Percentiles rank a stretch among this genome's conserved stretches.
phyloP scores from a whole-genome alignment of 2,329 filamentous ascomycete genomes.

The Didymella sp. region DNA sequence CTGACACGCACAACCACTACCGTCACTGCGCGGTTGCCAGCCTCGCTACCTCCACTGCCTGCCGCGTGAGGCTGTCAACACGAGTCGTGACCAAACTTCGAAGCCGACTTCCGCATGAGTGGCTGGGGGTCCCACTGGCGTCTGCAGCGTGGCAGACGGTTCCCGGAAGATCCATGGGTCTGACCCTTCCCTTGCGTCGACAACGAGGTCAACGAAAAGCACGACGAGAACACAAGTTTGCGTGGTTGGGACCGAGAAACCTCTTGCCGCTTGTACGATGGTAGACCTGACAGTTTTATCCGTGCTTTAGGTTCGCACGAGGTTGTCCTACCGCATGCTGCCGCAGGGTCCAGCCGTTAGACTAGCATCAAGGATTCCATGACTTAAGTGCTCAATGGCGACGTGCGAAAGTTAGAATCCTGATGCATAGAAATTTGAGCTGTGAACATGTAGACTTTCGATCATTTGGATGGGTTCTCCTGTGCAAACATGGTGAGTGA shows the following conservation, averaged over 20 bases:
- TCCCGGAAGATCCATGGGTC: background rate
- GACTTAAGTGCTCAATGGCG: slow-evolving; percentile 10
- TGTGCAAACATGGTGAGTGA: background rate
- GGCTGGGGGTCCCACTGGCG: slow-evolving; percentile 16
- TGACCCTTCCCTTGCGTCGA: slow-evolving; percentile 5
- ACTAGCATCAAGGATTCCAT: slow-evolving; percentile 3
- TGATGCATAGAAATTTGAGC: background rate
- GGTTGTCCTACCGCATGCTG: slow-evolving; percentile 10
- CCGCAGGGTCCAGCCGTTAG: slow-evolving; percentile 6
- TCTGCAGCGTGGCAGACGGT: slow-evolving; percentile 3
- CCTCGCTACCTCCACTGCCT: slow-evolving; percentile 9
- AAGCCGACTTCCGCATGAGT: slow-evolving; percentile 11
- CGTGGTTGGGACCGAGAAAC: slow-evolving; percentile 8
- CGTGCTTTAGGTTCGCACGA: slow-evolving; percentile 16
- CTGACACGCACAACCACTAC: slow-evolving; percentile 20
- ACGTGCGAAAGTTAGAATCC: background rate
- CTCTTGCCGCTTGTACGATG: slow-evolving; percentile 16
- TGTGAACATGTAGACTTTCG: too few species aligned
- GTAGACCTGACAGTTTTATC: slow-evolving; percentile 19
- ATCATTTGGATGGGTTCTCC: too few species aligned
- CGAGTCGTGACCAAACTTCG: slow-evolving; percentile 13
- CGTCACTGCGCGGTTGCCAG: slow-evolving; percentile 19
- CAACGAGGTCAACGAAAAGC: slow-evolving; percentile 5
- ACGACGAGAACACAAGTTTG: slow-evolving; percentile 24
- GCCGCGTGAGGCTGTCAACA: slow-evolving; percentile 13